A percentile compares a stretch with the other conserved stretches of the same genome.
These are phyloP conservation scores for Lunasporangiospora selenospora DNA, from an alignment of 192 early-diverging fungal species.

Conservation along the genomic window DNA sequence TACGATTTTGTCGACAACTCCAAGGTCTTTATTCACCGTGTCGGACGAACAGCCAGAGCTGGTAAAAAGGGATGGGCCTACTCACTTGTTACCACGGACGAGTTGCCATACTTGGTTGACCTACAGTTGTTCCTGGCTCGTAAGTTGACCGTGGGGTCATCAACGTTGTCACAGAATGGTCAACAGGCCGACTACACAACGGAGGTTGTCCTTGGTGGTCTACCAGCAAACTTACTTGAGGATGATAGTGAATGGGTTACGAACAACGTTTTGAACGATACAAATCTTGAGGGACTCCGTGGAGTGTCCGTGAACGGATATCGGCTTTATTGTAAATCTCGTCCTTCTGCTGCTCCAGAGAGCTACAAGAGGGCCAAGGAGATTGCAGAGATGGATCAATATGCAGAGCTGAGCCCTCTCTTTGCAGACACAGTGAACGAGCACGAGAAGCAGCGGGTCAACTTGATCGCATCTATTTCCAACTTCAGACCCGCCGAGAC, in stretches of 20 bases:
- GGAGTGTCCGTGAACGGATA: slow-evolving; percentile 81
- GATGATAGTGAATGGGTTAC: slow-evolving; percentile 80
- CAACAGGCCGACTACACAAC: slow-evolving; percentile 70
- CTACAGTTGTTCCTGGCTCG: slow-evolving; percentile 91
- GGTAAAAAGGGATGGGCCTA: slow-evolving; percentile 93
- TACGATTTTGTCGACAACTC: slow-evolving; percentile 92
- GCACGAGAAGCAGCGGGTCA: slow-evolving; percentile 68
- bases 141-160: slow-evolving; percentile 55
- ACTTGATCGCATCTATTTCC: slow-evolving; percentile 76
- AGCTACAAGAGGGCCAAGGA: slow-evolving; percentile 91
- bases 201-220: slow-evolving; percentile 80
- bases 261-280: slow-evolving; percentile 64
- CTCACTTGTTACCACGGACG: slow-evolving; percentile 86
- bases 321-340: slow-evolving; percentile 86
- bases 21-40: slow-evolving; percentile 97
- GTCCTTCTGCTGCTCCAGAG: slow-evolving; percentile 81
- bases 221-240: slow-evolving; percentile 74
- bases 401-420: slow-evolving; percentile 78
- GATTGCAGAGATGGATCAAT: slow-evolving; percentile 63
- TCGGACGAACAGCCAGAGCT: slow-evolving; percentile 95
- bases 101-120: slow-evolving; percentile 93
- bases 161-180: neutral
- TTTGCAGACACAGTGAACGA: slow-evolving; percentile 61
- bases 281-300: slow-evolving; percentile 67
- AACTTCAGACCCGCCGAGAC: slow-evolving; percentile 91